Conservation (phyloP, 2,329 filamentous ascomycete species). For the Botryosphaeria dothidea region DNA sequence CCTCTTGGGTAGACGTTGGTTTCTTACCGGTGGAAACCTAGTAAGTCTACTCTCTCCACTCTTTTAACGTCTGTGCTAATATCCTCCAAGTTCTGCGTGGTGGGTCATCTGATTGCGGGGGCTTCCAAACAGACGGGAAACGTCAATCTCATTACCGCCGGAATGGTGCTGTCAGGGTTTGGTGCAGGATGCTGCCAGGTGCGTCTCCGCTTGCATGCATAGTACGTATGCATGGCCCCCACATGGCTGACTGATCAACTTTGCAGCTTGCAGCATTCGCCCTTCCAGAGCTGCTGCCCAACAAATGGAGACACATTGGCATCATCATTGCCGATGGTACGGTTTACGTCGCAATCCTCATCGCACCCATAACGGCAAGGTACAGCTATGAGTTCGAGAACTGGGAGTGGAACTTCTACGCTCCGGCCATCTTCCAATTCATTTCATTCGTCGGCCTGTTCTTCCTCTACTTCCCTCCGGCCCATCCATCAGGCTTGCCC, state of each 20-base stretch:
- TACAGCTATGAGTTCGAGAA: conserved; percentile 41
- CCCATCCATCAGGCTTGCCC: conserved; percentile 37
- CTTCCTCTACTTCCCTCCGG: conserved; percentile 44
- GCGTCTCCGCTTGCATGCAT: background rate
- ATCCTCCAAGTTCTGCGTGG: background rate
- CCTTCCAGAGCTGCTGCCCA: conserved; percentile 50
- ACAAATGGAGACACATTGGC: conserved; percentile 51
- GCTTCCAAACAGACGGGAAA: conserved; percentile 34
- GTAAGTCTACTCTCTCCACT: conserved; percentile 28
- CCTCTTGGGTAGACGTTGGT: conserved; percentile 50
- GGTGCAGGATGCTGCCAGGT: conserved; percentile 47
- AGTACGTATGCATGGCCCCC: background rate
- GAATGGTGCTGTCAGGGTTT: conserved; percentile 46
- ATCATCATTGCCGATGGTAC: conserved; percentile 43
- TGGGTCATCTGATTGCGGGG: conserved; percentile 21
- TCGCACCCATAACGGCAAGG: conserved; percentile 48
- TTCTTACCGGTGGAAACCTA: conserved; percentile 46
- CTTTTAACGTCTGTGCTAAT: background rate
- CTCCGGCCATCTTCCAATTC: conserved; percentile 44
- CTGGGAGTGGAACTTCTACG: conserved; percentile 52
- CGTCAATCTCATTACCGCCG: conserved; percentile 42
- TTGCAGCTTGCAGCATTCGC: conserved; percentile 44
- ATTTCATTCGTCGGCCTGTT: conserved; percentile 48
- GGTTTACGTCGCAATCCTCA: conserved; percentile 48
- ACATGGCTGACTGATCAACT: background rate